Evolutionary conservation across 257 asterid genomes (phyloP).

Genomic region (Solanum medicagineum): DNA sequence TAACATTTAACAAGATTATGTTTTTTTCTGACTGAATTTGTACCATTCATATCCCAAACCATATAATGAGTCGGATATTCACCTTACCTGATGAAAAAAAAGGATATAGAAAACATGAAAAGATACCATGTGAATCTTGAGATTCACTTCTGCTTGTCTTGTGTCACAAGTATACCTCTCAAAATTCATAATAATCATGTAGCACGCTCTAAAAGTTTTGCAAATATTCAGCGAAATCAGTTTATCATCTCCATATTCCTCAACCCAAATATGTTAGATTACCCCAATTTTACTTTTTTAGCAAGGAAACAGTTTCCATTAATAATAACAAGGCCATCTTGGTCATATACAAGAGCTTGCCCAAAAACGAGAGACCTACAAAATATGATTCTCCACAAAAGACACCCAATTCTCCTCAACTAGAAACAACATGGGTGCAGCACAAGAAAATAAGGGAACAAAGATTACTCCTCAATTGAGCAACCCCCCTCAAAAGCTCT

Average conservation of each 20-base stretch:
- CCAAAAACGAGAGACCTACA: no score
- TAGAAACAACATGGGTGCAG: no score
- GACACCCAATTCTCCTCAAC: no score
- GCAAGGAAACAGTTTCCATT: no score
- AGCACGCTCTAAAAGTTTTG: background rate
- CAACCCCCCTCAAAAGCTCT: background rate
- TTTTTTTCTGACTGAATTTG: background rate
- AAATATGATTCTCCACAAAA: no score
- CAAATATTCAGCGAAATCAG: background rate
- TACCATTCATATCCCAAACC: background rate
- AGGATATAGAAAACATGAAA: background rate
- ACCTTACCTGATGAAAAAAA: background rate
- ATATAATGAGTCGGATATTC: background rate
- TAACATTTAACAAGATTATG: background rate
- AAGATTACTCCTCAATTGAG: no score
- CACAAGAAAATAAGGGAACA: no score
- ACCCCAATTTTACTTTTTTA: background rate
- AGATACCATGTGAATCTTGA: background rate
- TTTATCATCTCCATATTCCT: background rate
- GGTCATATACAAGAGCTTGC: no score
- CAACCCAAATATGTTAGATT: background rate
- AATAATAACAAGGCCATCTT: no score
- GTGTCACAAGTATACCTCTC: background rate
- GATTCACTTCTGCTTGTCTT: background rate
- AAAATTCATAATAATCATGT: background rate